Evolutionary conservation across 495 filamentous ascomycete genomes (phyloP).

Genomic region (Penicillium steckii): DNA sequence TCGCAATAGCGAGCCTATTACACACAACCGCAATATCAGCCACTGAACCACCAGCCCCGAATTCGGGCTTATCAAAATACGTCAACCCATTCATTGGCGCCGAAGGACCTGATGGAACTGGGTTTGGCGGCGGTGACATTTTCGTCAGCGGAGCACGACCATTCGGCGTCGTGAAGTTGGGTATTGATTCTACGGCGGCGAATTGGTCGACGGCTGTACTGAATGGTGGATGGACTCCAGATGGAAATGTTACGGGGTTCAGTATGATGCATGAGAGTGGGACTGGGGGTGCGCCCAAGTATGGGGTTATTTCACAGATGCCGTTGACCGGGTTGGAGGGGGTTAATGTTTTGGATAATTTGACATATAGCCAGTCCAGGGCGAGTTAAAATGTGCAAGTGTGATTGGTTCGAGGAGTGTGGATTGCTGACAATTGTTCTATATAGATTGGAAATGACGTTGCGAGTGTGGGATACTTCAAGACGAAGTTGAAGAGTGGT

Average conservation of each 20-base stretch:
- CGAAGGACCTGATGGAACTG: slow-evolving; percentile 33
- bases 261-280: slow-evolving; percentile 70
- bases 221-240: slow-evolving; percentile 57
- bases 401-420: neutral
- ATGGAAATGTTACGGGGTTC: slow-evolving; percentile 62
- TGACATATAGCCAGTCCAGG: slow-evolving; percentile 40
- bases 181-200: slow-evolving; percentile 56
- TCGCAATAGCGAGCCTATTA: neutral
- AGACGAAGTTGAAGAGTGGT: slow-evolving; percentile 51
- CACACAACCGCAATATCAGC: neutral
- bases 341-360: slow-evolving; percentile 41
- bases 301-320: slow-evolving; percentile 66
- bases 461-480: slow-evolving; percentile 60
- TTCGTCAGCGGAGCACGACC: slow-evolving; percentile 65
- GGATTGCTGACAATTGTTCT: neutral
- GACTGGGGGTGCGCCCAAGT: slow-evolving; percentile 68
- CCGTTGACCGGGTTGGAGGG: slow-evolving; percentile 40
- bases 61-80: slow-evolving; percentile 45
- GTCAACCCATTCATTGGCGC: slow-evolving; percentile 42
- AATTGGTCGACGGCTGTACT: slow-evolving; percentile 48
- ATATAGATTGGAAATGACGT: slow-evolving; percentile 45
- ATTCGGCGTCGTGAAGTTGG: slow-evolving; percentile 67
- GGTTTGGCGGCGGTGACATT: slow-evolving; percentile 59
- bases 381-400: slow-evolving; percentile 14
- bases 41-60: neutral